Percentiles rank a stretch among this genome's conserved stretches.
Evolutionary conservation across 225 moss, liverwort and hornwort genomes (phyloP).

Genomic region (Straminergon stramineum): DNA sequence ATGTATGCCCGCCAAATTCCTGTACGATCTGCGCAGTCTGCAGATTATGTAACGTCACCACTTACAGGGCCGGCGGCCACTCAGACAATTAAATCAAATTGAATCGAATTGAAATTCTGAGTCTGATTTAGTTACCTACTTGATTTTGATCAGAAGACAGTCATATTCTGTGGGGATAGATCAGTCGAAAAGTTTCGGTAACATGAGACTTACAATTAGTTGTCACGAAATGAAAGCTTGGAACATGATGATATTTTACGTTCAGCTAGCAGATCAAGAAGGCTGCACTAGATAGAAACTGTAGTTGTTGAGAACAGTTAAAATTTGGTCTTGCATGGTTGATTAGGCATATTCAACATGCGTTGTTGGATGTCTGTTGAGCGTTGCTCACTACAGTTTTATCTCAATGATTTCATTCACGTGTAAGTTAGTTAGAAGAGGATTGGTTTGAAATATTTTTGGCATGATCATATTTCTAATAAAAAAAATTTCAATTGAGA

Average conservation of each 20-base stretch:
- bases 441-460: neutral
- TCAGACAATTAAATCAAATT: neutral
- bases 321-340: neutral
- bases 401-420: accelerated
- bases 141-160: neutral
- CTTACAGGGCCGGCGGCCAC: no score
- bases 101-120: neutral
- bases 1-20: neutral
- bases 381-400: neutral
- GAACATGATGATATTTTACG: neutral
- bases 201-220: neutral
- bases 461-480: no score
- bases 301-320: neutral
- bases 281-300: neutral
- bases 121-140: neutral
- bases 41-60: neutral
- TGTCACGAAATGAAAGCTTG: no score
- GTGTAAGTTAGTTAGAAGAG: accelerated
- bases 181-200: no score
- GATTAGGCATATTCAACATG: neutral
- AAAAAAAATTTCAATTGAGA: accelerated
- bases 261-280: no score
- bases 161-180: neutral
- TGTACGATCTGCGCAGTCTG: neutral
- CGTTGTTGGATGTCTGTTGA: neutral